Base-by-base conservation (phyloP, 2,329 filamentous ascomycete species). In the Fusarium dimerum region DNA sequence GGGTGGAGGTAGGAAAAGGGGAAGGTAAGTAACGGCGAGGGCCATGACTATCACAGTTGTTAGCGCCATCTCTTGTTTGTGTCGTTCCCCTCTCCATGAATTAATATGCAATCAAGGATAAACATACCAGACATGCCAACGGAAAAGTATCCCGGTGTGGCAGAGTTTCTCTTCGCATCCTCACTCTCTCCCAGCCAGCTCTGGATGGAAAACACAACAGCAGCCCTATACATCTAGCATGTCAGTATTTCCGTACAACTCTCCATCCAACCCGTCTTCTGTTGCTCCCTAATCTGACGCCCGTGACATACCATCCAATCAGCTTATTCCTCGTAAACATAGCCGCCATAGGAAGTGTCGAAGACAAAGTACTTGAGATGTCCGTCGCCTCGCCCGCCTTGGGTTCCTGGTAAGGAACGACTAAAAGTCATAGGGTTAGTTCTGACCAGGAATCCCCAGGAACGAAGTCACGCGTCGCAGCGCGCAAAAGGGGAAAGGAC, bases 391-490 rank as follows among this genome's bases (percentile, higher is more conserved):
- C 81, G 66, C 80, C 82, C 66, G 86, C 78, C 45, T 80, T 77
- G 41, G 91, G 90, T 64, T 88, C 88, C 73, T 90, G 85, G 73
- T 94, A 97, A 55, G 92, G 92, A 64, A 97, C 89, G 69, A 92
- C 92, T 97, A 70, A 49, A 51, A n/a, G n/a, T 40, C 42, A 42
- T 20, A n/a, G 42, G 34, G 53, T 57, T 43, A 51, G 50, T 32
- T 56, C 29, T 38, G 13, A 7, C 11, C 13, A 18, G 13, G 12
- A n/a, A 7, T 15, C 17, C n/a, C n/a, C n/a, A n/a, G n/a, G n/a
- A n/a, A n/a, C n/a, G n/a, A n/a, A n/a, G n/a, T n/a, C n/a, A n/a
- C n/a, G n/a, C n/a, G n/a, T n/a, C n/a, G n/a, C n/a, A n/a, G 11
- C 8, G 15, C 36, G 18, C 17, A 15, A 29, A 8, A 12, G 16